phyloP scores from a whole-genome alignment of 2,329 filamentous ascomycete species.

The Peltaster fructicola region DNA sequence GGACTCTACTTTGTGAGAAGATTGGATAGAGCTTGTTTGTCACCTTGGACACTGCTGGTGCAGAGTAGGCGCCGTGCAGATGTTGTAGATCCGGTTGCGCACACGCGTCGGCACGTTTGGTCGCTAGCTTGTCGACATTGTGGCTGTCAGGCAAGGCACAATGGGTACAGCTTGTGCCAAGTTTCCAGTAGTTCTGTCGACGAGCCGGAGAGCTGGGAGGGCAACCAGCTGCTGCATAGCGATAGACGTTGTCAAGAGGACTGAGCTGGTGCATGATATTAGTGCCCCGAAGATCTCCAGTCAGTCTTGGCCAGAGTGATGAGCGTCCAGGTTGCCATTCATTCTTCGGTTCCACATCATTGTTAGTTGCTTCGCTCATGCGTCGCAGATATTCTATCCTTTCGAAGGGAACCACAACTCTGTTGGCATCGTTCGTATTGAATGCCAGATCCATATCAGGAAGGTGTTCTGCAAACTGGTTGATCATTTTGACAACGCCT shows the following conservation, averaged over 20 bases:
- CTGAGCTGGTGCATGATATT: constrained; percentile 22
- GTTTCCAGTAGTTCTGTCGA: constrained; percentile 43
- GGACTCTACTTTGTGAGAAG: constrained; percentile 57
- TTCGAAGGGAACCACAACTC: constrained; percentile 36
- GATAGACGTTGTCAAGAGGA: constrained; percentile 9
- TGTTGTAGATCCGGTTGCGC: constrained; percentile 59
- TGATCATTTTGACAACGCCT: constrained; percentile 35
- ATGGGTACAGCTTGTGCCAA: constrained; percentile 42
- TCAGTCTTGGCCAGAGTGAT: constrained; percentile 20
- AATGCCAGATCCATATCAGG: constrained; percentile 48
- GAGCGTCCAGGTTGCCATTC: constrained; percentile 23
- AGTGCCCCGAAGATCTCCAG: constrained; percentile 14
- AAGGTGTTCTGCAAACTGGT: constrained; percentile 34
- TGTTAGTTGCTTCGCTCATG: constrained; percentile 7
- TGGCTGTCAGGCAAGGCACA: constrained; percentile 49
- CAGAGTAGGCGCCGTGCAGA: constrained; percentile 57
- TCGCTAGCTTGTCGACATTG: too few relatives aligned
- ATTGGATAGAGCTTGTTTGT: constrained; percentile 51
- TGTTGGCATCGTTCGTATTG: constrained; percentile 43
- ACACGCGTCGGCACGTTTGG: constrained; percentile 47
- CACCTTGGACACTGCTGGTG: constrained; percentile 42
- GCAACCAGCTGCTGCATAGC: constrained; percentile 36
- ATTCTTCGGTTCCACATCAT: constrained; percentile 7
- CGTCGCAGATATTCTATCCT: constrained; percentile 22
- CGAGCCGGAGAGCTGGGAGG: constrained; percentile 43